phyloP scores from a whole-genome alignment of 192 early-diverging fungal species.

The Kappamyces sp. region DNA sequence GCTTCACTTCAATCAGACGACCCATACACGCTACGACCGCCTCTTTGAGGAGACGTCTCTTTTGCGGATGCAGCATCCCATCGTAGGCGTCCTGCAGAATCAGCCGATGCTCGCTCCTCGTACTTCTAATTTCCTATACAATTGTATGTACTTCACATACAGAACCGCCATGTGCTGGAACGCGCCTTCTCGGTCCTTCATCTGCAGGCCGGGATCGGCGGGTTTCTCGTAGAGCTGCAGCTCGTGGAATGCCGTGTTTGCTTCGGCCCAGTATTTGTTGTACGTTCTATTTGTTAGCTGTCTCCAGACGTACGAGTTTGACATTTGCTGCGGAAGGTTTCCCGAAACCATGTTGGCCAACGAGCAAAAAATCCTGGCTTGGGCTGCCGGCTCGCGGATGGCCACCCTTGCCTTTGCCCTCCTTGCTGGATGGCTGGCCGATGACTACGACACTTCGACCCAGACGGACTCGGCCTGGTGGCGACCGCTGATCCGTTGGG shows the following conservation, averaged over 20 bases:
- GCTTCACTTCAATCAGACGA: slow-evolving; percentile 51
- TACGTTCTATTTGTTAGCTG: slow-evolving; percentile 8
- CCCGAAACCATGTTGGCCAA: neutral
- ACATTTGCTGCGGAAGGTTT: slow-evolving; percentile 7
- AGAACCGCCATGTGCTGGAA: slow-evolving; percentile 50
- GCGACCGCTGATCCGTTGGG: slow-evolving; percentile 74
- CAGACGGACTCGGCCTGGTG: neutral
- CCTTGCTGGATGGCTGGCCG: too few relatives aligned
- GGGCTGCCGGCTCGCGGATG: too few relatives aligned
- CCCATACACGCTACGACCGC: slow-evolving; percentile 46
- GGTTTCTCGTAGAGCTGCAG: slow-evolving; percentile 52
- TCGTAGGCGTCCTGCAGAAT: slow-evolving; percentile 45
- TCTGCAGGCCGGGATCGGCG: slow-evolving; percentile 37
- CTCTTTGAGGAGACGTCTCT: slow-evolving; percentile 46
- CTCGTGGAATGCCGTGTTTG: slow-evolving; percentile 37
- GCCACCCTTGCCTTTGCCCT: too few relatives aligned
- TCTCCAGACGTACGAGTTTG: slow-evolving; percentile 3
- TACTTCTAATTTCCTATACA: slow-evolving; percentile 51
- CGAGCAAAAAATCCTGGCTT: too few relatives aligned
- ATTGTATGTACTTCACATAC: slow-evolving; percentile 54
- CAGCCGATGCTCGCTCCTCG: neutral
- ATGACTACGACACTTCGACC: neutral
- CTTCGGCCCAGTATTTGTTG: slow-evolving; percentile 39
- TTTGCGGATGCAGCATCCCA: slow-evolving; percentile 58
- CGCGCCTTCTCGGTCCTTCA: slow-evolving; percentile 47